Conservation (phyloP, 2,329 filamentous ascomycete genomes). For the Aureobasidium sp. region DNA sequence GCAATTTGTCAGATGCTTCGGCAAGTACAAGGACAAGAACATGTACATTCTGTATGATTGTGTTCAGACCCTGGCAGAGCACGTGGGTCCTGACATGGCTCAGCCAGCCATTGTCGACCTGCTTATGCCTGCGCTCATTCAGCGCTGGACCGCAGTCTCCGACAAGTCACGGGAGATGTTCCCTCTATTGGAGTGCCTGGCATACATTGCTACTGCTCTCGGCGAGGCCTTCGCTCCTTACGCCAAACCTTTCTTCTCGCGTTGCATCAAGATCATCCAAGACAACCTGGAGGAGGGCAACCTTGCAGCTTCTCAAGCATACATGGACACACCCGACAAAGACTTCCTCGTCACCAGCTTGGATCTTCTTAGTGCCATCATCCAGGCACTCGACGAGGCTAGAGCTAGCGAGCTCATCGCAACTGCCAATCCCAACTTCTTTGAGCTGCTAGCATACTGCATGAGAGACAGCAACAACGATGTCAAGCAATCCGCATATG, state of each 20-base stretch:
- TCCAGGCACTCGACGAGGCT: conserved; percentile 71
- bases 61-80: conserved; percentile 90
- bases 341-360: conserved; percentile 94
- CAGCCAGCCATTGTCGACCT: conserved; percentile 69
- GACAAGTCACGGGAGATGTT: conserved; percentile 92
- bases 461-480: conserved; percentile 88
- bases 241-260: conserved; percentile 73
- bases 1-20: conserved; percentile 88
- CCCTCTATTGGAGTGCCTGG: conserved; percentile 89
- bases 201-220: conserved; percentile 83
- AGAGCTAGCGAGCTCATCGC: conserved; percentile 70
- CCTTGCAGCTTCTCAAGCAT: conserved; percentile 53
- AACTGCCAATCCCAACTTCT: conserved; percentile 71
- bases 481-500: conserved; percentile 92
- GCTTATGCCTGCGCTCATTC: conserved; percentile 87
- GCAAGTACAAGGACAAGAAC: conserved; percentile 94
- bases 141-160: conserved; percentile 75
- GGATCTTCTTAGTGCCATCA: conserved; percentile 84
- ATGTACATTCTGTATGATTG: conserved; percentile 99
- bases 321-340: conserved; percentile 76
- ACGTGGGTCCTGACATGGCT: conserved; percentile 74
- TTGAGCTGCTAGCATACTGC: conserved; percentile 81
- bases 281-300: conserved; percentile 77
- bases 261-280: conserved; percentile 87
- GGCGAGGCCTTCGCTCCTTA: conserved; percentile 76